phyloP scores from a whole-genome alignment of 768 basidiomycete species.

The Tulasnella sp. region DNA sequence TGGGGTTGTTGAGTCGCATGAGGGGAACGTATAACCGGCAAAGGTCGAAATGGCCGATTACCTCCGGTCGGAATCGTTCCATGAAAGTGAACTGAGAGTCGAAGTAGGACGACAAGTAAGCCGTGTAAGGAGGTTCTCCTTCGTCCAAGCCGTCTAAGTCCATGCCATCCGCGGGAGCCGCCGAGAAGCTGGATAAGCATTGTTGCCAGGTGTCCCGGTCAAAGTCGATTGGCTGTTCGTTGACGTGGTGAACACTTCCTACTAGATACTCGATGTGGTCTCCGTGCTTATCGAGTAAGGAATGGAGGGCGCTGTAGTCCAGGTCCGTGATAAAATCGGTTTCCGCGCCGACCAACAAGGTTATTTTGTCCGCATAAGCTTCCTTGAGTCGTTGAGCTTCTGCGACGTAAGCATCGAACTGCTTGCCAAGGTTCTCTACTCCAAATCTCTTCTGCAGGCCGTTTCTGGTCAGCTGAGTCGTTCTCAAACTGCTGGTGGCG shows the following conservation, averaged over 20 bases:
- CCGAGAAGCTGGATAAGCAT: conserved; percentile 47
- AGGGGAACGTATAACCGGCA: conserved; percentile 78
- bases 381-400: conserved; percentile 76
- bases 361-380: conserved; percentile 59
- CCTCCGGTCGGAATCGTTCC: conserved; percentile 68
- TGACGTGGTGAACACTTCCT: conserved; percentile 90
- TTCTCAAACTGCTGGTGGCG: conserved; percentile 25
- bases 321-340: conserved; percentile 76
- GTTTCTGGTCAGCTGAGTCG: conserved; percentile 3
- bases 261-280: conserved; percentile 78
- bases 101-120: conserved; percentile 56
- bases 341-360: conserved; percentile 83
- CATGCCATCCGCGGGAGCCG: conserved; percentile 10
- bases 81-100: conserved; percentile 78
- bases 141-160: not conserved
- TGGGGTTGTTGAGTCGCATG: conserved; percentile 44
- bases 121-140: conserved; percentile 26
- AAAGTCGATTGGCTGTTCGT: conserved; percentile 86
- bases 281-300: conserved; percentile 48
- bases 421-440: conserved; percentile 45
- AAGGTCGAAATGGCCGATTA: conserved; percentile 91
- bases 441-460: not conserved
- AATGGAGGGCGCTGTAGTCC: conserved; percentile 59
- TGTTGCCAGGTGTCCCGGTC: conserved; percentile 64
- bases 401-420: conserved; percentile 68